Conservation (phyloP, 305 asterid genomes). For the Vinca major region DNA sequence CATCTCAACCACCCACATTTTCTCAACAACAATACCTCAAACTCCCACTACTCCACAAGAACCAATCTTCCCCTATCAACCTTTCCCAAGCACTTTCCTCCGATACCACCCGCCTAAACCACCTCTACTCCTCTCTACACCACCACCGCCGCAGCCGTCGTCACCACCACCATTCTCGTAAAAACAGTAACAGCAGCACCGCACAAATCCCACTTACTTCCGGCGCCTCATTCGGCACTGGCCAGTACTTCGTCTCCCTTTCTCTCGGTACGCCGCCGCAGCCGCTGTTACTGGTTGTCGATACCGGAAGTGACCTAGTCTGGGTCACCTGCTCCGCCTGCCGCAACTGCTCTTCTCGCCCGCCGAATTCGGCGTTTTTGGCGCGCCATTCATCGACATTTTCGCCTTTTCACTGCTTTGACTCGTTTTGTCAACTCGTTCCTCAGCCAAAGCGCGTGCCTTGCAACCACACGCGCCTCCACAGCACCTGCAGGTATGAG, state of each 20-base stretch:
- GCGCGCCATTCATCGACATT: constrained; percentile 66
- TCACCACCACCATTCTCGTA: background rate
- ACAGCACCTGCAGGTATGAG: constrained; percentile 61
- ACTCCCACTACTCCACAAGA: constrained; percentile 45
- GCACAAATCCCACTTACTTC: constrained; percentile 55
- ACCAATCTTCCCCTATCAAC: constrained; percentile 30
- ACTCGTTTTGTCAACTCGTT: constrained; percentile 40
- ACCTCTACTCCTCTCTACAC: constrained; percentile 31
- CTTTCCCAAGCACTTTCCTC: constrained; percentile 37
- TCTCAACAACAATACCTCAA: constrained; percentile 34
- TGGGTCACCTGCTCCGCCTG: constrained; percentile 85
- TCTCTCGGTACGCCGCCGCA: constrained; percentile 76
- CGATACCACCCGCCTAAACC: constrained; percentile 42
- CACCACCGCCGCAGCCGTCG: constrained; percentile 10
- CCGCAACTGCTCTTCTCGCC: constrained; percentile 34
- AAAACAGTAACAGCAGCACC: background rate
- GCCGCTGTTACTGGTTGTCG: constrained; percentile 52
- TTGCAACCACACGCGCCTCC: constrained; percentile 65
- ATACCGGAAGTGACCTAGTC: constrained; percentile 82
- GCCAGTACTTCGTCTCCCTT: constrained; percentile 69
- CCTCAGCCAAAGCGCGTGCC: constrained; percentile 35
- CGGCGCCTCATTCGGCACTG: constrained; percentile 69
- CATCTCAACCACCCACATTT: constrained; percentile 19
- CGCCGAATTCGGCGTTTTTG: constrained; percentile 35
- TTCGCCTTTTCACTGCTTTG: constrained; percentile 54